A percentile compares a stretch with the other conserved stretches of the same genome.
Evolutionary conservation across 805 yeast species (phyloP).

Genomic region (Yamadazyma akitaensis): DNA sequence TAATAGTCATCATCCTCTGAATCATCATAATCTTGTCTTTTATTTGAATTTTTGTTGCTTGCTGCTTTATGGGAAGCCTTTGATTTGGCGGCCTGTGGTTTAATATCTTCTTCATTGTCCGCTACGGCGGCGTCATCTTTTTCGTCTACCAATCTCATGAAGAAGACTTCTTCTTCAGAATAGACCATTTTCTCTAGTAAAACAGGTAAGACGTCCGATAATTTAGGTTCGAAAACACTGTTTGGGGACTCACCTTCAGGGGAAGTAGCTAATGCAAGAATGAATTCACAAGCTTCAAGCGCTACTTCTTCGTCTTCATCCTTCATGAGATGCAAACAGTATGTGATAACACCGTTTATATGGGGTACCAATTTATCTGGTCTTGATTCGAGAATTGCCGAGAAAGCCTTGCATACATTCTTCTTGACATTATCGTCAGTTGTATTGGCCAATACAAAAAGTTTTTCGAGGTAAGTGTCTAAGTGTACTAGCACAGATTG

Average conservation of each 20-base stretch:
- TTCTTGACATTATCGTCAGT: slow-evolving; percentile 57
- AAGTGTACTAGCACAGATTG: slow-evolving; percentile 61
- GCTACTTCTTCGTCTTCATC: slow-evolving; percentile 70
- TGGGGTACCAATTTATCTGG: slow-evolving; percentile 82
- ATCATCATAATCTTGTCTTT: slow-evolving; percentile 3
- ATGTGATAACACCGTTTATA: slow-evolving; percentile 79
- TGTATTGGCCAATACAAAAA: slow-evolving; percentile 71
- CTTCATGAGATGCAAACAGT: slow-evolving; percentile 75
- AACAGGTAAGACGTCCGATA: slow-evolving; percentile 69
- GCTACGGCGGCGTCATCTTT: slow-evolving; percentile 74
- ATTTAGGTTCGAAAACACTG: slow-evolving; percentile 49
- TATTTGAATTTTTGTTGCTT: slow-evolving; percentile 10
- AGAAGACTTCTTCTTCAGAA: slow-evolving; percentile 72
- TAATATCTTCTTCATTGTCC: slow-evolving; percentile 84
- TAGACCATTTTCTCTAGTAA: slow-evolving; percentile 81
- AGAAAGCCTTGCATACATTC: slow-evolving; percentile 75
- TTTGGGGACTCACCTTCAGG: slow-evolving; percentile 43
- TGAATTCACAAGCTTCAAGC: slow-evolving; percentile 89
- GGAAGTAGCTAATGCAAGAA: slow-evolving; percentile 69
- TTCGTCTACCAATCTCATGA: slow-evolving; percentile 61
- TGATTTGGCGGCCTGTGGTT: slow-evolving; percentile 72
- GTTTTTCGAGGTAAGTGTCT: slow-evolving; percentile 60
- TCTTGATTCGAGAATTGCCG: slow-evolving; percentile 64
- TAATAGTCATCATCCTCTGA: slow-evolving; percentile 26
- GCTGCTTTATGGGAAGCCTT: slow-evolving; percentile 41